Percentiles rank a stretch among this genome's conserved stretches.
Conservation (phyloP, 2,329 filamentous ascomycete genomes). For the Neonectria sp. region DNA sequence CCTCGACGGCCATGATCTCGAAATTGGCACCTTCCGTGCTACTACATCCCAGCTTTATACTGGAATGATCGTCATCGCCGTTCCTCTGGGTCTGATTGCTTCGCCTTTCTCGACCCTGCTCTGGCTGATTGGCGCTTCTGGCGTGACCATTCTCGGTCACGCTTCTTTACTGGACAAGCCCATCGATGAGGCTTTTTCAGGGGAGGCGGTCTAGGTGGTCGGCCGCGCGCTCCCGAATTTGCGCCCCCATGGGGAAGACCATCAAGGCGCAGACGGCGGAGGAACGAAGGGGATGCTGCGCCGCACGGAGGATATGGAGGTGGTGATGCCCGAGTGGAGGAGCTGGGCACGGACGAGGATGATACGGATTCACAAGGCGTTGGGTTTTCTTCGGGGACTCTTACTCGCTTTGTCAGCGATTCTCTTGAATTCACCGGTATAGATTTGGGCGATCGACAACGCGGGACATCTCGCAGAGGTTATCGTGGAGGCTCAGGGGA, state of each 20-base stretch:
- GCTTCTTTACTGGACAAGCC: slow-evolving; percentile 97
- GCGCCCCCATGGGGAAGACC: slow-evolving; percentile 99
- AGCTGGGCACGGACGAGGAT: slow-evolving; percentile 75
- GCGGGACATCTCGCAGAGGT: slow-evolving; percentile 56
- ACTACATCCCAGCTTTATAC: slow-evolving; percentile 97
- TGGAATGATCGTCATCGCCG: slow-evolving; percentile 83
- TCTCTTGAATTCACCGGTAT: slow-evolving; percentile 73
- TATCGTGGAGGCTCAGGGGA: slow-evolving; percentile 53
- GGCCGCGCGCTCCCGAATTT: slow-evolving; percentile 97
- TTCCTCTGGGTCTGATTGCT: slow-evolving; percentile 88
- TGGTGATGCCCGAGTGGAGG: slow-evolving; percentile 69
- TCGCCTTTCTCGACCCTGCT: slow-evolving; percentile 88
- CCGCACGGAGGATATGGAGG: slow-evolving; percentile 56
- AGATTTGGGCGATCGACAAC: slow-evolving; percentile 64
- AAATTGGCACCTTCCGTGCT: slow-evolving; percentile 85
- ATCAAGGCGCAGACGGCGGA: slow-evolving; percentile 87
- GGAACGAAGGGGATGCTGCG: slow-evolving; percentile 65
- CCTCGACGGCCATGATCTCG: slow-evolving; percentile 89
- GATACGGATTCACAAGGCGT: slow-evolving; percentile 70
- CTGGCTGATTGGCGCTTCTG: slow-evolving; percentile 96
- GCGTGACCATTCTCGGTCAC: slow-evolving; percentile 94
- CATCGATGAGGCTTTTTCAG: slow-evolving; percentile 99
- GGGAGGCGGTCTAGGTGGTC: slow-evolving; percentile 99
- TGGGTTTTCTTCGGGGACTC: slow-evolving; percentile 62
- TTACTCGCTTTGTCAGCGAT: slow-evolving; percentile 71